phyloP scores from a whole-genome alignment of 2,329 filamentous ascomycete species.

The Fusarium equiseti region DNA sequence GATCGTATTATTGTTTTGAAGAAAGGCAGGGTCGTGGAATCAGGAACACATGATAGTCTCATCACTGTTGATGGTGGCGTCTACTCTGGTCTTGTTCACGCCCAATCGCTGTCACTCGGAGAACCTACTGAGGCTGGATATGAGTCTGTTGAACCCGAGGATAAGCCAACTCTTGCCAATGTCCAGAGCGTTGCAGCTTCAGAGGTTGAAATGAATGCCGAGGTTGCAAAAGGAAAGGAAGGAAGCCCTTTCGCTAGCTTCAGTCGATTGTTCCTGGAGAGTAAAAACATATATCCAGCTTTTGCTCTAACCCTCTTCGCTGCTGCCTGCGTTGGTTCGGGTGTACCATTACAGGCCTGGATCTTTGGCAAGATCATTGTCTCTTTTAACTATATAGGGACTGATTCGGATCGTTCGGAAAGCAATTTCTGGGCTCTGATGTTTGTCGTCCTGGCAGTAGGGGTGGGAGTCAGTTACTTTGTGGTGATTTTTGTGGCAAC shows the following conservation, averaged over 20 bases:
- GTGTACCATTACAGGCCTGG: conserved; percentile 65
- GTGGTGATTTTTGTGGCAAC: conserved; percentile 54
- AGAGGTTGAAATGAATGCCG: conserved; percentile 45
- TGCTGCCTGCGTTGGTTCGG: conserved; percentile 58
- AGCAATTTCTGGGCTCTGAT: conserved; percentile 74
- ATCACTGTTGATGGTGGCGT: conserved; percentile 70
- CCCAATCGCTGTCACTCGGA: conserved; percentile 70
- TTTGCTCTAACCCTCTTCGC: conserved; percentile 64
- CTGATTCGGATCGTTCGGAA: conserved; percentile 53
- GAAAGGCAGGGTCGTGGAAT: conserved; percentile 77
- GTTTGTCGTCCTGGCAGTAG: conserved; percentile 71
- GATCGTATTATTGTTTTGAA: conserved; percentile 83
- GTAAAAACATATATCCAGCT: conserved; percentile 62
- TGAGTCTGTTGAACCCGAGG: conserved; percentile 56
- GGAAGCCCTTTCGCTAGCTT: conserved; percentile 65
- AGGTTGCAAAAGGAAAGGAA: conserved; percentile 49
- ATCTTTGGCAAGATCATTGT: conserved; percentile 67
- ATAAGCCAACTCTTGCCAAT: conserved; percentile 55
- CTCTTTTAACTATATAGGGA: conserved; percentile 58
- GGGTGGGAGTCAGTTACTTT: conserved; percentile 66
- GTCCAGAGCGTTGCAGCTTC: conserved; percentile 61
- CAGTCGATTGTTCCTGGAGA: conserved; percentile 68
- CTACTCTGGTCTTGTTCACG: conserved; percentile 76
- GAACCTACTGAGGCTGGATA: conserved; percentile 55
- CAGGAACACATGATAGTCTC: conserved; percentile 80